A percentile compares a stretch with the other conserved stretches of the same genome.
phyloP scores from a whole-genome alignment of 345 rosid species.

The Eutrema japonicum region DNA sequence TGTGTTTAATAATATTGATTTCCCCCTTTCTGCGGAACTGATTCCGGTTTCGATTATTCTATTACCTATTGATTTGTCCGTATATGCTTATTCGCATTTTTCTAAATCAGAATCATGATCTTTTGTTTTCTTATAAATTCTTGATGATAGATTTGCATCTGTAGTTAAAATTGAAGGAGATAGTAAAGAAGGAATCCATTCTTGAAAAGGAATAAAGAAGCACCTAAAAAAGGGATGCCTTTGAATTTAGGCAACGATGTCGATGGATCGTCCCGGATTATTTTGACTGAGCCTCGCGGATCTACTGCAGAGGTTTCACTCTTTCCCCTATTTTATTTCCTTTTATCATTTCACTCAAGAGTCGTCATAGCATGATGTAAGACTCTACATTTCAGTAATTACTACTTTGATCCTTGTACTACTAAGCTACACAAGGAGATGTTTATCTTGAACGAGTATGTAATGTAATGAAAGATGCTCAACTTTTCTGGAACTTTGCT shows the following conservation, averaged over 20 bases:
- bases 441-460: not conserved
- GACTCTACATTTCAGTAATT: not conserved
- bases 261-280: constrained; percentile 68
- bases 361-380: not conserved
- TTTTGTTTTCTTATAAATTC: not conserved
- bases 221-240: constrained; percentile 64
- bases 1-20: not conserved
- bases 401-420: not conserved
- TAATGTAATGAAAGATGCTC: not conserved
- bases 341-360: not conserved
- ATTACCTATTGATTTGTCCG: constrained; percentile 7
- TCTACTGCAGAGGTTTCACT: constrained; percentile 74
- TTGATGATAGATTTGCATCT: constrained; percentile 34
- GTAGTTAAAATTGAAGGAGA: constrained; percentile 56
- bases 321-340: not conserved
- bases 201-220: constrained; percentile 50
- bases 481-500: not conserved
- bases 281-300: constrained; percentile 80
- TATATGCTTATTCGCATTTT: constrained; percentile 19
- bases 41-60: constrained; percentile 22
- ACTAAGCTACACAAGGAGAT: not conserved
- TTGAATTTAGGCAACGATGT: constrained; percentile 63
- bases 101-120: constrained; percentile 3
- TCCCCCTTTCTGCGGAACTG: constrained; percentile 35
- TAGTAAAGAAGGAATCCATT: constrained; percentile 25